Evolutionary conservation across 768 basidiomycete genomes (phyloP).

Genomic region (Rhizopogon rudus): DNA sequence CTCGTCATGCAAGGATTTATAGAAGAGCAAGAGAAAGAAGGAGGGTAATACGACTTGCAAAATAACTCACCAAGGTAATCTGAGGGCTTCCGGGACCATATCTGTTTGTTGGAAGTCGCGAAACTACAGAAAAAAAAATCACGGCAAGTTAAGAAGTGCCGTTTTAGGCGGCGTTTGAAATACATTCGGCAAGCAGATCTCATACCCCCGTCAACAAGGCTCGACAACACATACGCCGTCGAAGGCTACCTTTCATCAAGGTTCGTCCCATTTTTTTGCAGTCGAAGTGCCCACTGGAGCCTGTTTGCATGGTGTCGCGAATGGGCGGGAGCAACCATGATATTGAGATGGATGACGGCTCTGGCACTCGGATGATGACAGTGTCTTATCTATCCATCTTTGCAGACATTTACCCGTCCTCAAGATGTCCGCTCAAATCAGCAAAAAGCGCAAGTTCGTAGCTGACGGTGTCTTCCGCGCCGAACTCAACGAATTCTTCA

Average conservation of each 20-base stretch:
- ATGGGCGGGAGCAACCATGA: not conserved
- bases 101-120: no score
- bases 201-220: not conserved
- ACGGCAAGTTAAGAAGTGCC: not conserved
- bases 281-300: not conserved
- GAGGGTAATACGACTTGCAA: not conserved
- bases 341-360: constrained; percentile 2
- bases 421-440: constrained; percentile 84
- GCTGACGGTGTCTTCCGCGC: constrained; percentile 99
- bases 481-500: constrained; percentile 99
- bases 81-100: no score
- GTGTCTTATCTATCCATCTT: constrained; percentile 1
- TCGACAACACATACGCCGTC: constrained; percentile 1
- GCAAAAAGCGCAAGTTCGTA: constrained; percentile 98
- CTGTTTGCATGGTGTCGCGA: not conserved
- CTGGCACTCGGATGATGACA: constrained; percentile 3
- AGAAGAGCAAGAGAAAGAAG: not conserved
- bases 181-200: constrained; percentile 1
- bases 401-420: constrained; percentile 3
- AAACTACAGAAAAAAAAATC: not conserved
- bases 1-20: constrained; percentile 53
- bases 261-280: constrained; percentile 1
- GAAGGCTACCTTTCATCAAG: constrained; percentile 3
- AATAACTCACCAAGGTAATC: not conserved
- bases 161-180: constrained; percentile 20